These are phyloP conservation scores for Lactarius sanguifluus DNA, from an alignment of 768 basidiomycete species.

Conservation along the genomic window DNA sequence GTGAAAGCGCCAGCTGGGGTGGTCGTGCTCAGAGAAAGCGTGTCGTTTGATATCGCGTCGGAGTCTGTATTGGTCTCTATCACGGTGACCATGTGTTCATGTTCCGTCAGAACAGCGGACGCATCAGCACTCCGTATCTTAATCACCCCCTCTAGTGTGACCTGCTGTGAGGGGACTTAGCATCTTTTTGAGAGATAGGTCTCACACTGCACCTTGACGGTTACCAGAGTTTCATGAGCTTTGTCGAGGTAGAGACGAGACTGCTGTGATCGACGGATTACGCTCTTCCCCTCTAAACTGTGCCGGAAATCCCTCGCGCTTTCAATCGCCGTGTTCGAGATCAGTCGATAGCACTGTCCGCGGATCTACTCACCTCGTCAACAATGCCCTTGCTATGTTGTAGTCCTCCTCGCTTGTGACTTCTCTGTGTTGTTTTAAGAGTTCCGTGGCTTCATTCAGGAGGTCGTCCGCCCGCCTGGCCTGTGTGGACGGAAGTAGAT, in stretches of 20 bases:
- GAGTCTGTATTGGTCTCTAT: background rate
- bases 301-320: constrained; percentile 4
- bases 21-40: background rate
- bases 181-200: background rate
- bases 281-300: constrained; percentile 3
- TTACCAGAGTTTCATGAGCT: constrained; percentile 3
- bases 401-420: constrained; percentile 6
- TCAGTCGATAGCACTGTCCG: background rate
- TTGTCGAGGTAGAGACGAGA: constrained; percentile 15
- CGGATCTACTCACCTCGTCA: constrained; percentile 4
- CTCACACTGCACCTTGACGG: background rate
- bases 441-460: constrained; percentile 4
- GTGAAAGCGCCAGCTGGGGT: background rate
- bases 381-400: constrained; percentile 5
- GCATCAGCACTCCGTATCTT: background rate
- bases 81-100: background rate
- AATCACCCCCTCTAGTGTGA: background rate
- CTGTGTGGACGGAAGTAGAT: constrained; percentile 7
- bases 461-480: constrained; percentile 3
- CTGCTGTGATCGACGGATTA: constrained; percentile 2
- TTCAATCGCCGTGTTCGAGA: background rate
- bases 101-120: background rate
- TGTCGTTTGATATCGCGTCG: background rate
- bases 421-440: background rate
- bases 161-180: background rate